Percentiles rank a stretch among this genome's conserved stretches.
Evolutionary conservation across 164 flowering plant genomes (phyloP).

Genomic region (Euptelea pleiosperma): DNA sequence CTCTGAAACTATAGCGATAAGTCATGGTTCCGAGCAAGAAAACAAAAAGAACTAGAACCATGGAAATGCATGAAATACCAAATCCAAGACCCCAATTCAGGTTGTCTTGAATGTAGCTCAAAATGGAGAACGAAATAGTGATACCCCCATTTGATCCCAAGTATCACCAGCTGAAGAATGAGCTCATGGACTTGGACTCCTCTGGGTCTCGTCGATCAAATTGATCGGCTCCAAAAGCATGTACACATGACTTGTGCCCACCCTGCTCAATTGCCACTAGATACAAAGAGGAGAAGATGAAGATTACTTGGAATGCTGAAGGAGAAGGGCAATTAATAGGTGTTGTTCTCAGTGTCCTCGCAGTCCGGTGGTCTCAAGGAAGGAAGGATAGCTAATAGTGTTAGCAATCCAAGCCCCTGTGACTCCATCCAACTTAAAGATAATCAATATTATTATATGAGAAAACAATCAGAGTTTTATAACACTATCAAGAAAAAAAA

Average conservation of each 20-base stretch:
- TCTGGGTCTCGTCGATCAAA: slow-evolving; percentile 38
- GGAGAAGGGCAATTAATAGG: slow-evolving; percentile 30
- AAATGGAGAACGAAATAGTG: slow-evolving; percentile 17
- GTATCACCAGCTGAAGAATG: slow-evolving; percentile 73
- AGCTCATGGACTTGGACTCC: slow-evolving; percentile 46
- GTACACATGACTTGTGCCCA: slow-evolving; percentile 60
- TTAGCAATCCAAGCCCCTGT: slow-evolving; percentile 51
- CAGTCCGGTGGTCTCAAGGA: slow-evolving; percentile 26
- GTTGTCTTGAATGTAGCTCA: slow-evolving; percentile 53
- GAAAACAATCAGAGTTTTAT: no score
- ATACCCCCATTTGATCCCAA: slow-evolving; percentile 36
- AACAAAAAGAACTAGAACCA: slow-evolving; percentile 40
- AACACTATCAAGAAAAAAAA: no score
- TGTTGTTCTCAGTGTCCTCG: neutral
- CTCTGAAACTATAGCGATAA: slow-evolving; percentile 30
- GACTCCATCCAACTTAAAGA: neutral
- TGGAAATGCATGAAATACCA: slow-evolving; percentile 48
- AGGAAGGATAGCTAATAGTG: slow-evolving; percentile 37
- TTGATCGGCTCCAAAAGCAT: slow-evolving; percentile 70
- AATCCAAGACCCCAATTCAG: slow-evolving; percentile 59
- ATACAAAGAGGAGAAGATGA: slow-evolving; percentile 53
- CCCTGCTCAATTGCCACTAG: slow-evolving; percentile 61
- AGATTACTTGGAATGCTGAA: slow-evolving; percentile 25
- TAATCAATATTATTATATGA: no score
- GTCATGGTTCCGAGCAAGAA: slow-evolving; percentile 51